These are phyloP conservation scores for Nannochloris sp. DNA, from an alignment of 139 green algal species.

Conservation along the genomic window DNA sequence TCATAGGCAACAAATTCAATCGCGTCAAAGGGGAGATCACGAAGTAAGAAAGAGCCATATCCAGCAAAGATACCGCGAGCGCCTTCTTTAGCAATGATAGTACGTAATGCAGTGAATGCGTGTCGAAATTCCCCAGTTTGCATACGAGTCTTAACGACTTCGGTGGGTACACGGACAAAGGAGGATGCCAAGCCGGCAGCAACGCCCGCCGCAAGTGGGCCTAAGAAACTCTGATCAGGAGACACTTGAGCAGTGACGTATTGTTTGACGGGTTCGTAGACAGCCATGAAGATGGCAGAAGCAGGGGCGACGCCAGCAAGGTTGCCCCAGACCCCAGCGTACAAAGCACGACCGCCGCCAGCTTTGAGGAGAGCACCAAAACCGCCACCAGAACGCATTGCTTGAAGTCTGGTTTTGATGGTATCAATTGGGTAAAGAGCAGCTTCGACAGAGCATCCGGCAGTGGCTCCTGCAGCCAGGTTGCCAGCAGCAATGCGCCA, in stretches of 20 bases:
- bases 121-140: slow-evolving; percentile 74
- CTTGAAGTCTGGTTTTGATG: slow-evolving; percentile 96
- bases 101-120: slow-evolving; percentile 47
- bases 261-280: slow-evolving; percentile 90
- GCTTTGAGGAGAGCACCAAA: slow-evolving; percentile 57
- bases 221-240: slow-evolving; percentile 41
- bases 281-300: slow-evolving; percentile 89
- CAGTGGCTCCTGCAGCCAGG: slow-evolving; percentile 69
- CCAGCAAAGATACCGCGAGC: slow-evolving; percentile 82
- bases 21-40: slow-evolving; percentile 97
- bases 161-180: slow-evolving; percentile 88
- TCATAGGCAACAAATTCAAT: slow-evolving; percentile 95
- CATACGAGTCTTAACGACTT: slow-evolving; percentile 95
- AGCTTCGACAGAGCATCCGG: slow-evolving; percentile 78
- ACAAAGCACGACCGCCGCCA: slow-evolving; percentile 78
- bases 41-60: slow-evolving; percentile 94
- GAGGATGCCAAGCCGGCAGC: slow-evolving; percentile 76
- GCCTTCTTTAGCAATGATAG: slow-evolving; percentile 74
- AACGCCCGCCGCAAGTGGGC: slow-evolving; percentile 46
- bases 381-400: slow-evolving; percentile 70
- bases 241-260: slow-evolving; percentile 30
- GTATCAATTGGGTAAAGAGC: slow-evolving; percentile 97
- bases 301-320: slow-evolving; percentile 76
- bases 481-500: slow-evolving; percentile 66
- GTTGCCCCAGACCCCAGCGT: slow-evolving; percentile 79